These are phyloP conservation scores for Suillus fuscotomentosus DNA, from an alignment of 768 basidiomycete species.

Conservation along the genomic window DNA sequence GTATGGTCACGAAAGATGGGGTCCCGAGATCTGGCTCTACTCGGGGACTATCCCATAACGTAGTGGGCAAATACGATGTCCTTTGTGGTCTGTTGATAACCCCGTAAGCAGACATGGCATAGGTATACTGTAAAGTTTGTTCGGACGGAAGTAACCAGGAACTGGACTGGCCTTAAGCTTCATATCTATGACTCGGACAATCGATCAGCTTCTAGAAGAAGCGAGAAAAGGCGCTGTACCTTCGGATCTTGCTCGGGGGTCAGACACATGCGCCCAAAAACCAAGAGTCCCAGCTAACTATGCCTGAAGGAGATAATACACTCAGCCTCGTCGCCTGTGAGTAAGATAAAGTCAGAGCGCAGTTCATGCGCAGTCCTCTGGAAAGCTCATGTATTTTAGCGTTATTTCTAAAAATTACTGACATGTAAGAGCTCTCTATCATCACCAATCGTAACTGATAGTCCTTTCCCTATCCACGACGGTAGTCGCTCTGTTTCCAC, in stretches of 20 bases:
- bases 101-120: conserved; percentile 72
- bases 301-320: neutral
- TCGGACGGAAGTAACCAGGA: neutral
- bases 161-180: neutral
- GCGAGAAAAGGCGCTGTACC: too few relatives aligned
- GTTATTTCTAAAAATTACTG: conserved; percentile 38
- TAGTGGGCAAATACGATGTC: conserved; percentile 40
- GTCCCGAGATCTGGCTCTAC: conserved; percentile 18
- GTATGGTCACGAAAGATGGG: conserved; percentile 25
- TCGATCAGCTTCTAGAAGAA: neutral
- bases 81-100: conserved; percentile 40
- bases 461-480: conserved; percentile 47
- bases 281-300: neutral
- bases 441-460: conserved; percentile 55
- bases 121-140: neutral
- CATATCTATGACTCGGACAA: neutral
- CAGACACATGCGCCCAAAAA: neutral
- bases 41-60: conserved; percentile 42
- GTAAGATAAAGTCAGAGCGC: neutral
- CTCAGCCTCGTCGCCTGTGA: neutral
- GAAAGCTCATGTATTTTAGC: neutral
- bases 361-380: neutral
- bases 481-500: conserved; percentile 8
- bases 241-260: neutral
- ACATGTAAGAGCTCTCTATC: conserved; percentile 45